These are phyloP conservation scores for Mycena vulgaris DNA, from an alignment of 768 basidiomycete genomes.

Conservation along the genomic window DNA sequence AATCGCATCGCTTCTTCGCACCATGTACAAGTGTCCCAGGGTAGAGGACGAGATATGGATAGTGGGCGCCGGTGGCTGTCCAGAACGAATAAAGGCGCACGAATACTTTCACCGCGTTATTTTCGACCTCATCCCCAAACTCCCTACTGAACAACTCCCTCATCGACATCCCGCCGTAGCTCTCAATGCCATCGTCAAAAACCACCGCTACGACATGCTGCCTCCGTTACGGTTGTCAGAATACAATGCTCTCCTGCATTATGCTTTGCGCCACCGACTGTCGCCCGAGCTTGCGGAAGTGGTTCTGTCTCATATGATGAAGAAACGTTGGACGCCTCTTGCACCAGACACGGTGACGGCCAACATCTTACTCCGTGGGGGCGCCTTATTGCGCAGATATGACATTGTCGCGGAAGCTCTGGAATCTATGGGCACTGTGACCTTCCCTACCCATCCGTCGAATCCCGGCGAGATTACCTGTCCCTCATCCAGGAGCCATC, in stretches of 20 bases:
- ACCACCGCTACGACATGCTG: constrained; percentile 37
- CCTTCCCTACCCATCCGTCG: constrained; percentile 4
- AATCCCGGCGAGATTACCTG: constrained; percentile 6
- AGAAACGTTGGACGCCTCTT: constrained; percentile 56
- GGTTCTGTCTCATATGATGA: constrained; percentile 71
- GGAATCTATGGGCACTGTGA: constrained; percentile 42
- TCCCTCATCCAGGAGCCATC: not conserved
- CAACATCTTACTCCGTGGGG: constrained; percentile 73
- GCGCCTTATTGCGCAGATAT: constrained; percentile 63
- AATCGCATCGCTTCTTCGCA: constrained; percentile 61
- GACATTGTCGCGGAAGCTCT: constrained; percentile 60
- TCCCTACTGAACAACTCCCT: constrained; percentile 45
- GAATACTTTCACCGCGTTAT: constrained; percentile 66
- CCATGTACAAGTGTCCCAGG: constrained; percentile 64
- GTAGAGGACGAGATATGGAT: constrained; percentile 58
- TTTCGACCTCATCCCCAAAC: constrained; percentile 53
- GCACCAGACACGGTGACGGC: constrained; percentile 65
- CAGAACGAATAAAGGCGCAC: constrained; percentile 56
- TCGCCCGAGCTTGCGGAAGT: constrained; percentile 63
- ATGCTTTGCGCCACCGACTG: constrained; percentile 73
- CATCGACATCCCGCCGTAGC: constrained; percentile 39
- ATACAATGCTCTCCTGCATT: constrained; percentile 78
- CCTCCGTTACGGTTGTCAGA: constrained; percentile 56
- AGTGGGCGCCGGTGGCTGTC: constrained; percentile 41
- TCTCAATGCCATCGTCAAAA: constrained; percentile 27